Base-by-base conservation (phyloP, 2,329 filamentous ascomycete species). In the Lachnellula willkommii region DNA sequence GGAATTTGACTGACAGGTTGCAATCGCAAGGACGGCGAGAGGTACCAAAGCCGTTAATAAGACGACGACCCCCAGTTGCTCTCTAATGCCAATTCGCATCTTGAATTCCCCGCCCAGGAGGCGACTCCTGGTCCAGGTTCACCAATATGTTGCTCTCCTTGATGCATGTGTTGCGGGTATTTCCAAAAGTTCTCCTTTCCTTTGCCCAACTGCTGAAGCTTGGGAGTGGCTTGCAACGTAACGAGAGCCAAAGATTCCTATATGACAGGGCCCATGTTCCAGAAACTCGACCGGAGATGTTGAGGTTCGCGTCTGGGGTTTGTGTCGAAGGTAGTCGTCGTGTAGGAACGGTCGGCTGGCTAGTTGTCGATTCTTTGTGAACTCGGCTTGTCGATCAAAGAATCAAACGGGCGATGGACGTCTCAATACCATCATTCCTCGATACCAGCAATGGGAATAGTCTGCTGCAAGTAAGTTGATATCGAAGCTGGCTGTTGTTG, bases 1-100 rank as follows among this genome's bases (percentile, higher is more conserved):
- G 28, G 3, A 32, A 9, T 32, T 32, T 32, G 28, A 32, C 28
- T 32, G 28, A 32, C 81, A 58, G 3, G 86, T 89, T 65, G 91
- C 89, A 60, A 96, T 81, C 15, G 90, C 84, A 59, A 96, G 80
- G 59, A 95, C 84, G 54, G 87, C 83, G 59, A 96, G 80, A 53
- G 87, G 85, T 55, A 88, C 75, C 55, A 95, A 80, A 49, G 90
- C 85, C 57, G 88, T 83, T 57, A 90, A 69, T 62, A 94, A 77
- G 66, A 96, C 89, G 61, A 96, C 79, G 71, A 85, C 79, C 63
- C 84, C 89, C 65, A 96, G 80, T 80, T 96, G 92, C 74, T 92
- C 86, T 64, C 90, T 83, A 67, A 96, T 96, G 56, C 88, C 87
- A 70, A 96, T 83, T 71, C 90, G 84, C 89, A 96, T 93, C 66